These are phyloP conservation scores for Mucor indicus DNA, from an alignment of 371 early-diverging fungal species.

Conservation along the genomic window DNA sequence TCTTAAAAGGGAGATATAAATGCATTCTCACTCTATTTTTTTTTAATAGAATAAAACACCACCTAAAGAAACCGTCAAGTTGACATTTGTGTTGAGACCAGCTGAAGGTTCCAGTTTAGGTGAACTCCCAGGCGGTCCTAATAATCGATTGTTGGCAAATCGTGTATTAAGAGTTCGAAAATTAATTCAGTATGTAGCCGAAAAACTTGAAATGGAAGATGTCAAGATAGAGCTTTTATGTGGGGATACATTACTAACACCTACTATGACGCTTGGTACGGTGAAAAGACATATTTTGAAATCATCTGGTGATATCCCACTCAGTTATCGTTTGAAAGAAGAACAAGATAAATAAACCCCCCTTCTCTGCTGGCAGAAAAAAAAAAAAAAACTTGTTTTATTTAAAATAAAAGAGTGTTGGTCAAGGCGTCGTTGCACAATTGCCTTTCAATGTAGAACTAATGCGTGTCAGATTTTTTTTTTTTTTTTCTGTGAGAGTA, in stretches of 20 bases:
- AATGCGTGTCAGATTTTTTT: too few relatives aligned
- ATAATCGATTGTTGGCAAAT: conserved; percentile 78
- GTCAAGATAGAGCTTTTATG: conserved; percentile 68
- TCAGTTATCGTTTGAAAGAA: conserved; percentile 58
- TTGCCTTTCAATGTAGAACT: too few relatives aligned
- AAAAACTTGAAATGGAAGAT: conserved; percentile 54
- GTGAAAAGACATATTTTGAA: conserved; percentile 84
- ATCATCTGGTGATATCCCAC: conserved; percentile 72
- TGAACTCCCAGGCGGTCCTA: conserved; percentile 63
- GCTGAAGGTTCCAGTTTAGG: conserved; percentile 52
- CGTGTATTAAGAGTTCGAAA: conserved; percentile 86
- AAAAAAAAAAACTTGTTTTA: too few relatives aligned
- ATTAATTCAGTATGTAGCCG: conserved; percentile 76
- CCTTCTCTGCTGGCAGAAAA: too few relatives aligned
- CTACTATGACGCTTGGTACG: conserved; percentile 80
- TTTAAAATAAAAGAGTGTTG: too few relatives aligned
- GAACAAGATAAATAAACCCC: too few relatives aligned
- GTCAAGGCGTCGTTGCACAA: too few relatives aligned
- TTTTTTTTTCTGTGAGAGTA: too few relatives aligned
- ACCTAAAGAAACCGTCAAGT: conserved; percentile 72
- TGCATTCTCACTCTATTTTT: neutral
- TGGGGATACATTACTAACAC: conserved; percentile 67
- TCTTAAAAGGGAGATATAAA: too few relatives aligned
- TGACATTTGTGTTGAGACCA: conserved; percentile 81
- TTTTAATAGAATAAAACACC: conserved; percentile 57